Evolutionary conservation across 2,329 filamentous ascomycete genomes (phyloP).

Genomic region (Fusarium mexicanum): DNA sequence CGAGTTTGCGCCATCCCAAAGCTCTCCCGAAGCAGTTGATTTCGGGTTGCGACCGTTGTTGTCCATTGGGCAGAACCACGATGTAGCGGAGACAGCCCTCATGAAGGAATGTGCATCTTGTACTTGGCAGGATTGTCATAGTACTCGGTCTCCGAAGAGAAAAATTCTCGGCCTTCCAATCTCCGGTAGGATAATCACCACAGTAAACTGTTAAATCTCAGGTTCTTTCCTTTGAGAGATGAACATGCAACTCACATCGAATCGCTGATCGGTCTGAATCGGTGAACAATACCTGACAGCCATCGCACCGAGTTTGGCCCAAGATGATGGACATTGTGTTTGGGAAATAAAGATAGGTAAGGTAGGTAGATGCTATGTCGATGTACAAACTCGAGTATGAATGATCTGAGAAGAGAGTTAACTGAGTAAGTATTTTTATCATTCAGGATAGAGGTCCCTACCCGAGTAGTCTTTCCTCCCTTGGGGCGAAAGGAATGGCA

Average conservation of each 20-base stretch:
- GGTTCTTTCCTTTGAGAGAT: no score
- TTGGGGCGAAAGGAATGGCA: neutral
- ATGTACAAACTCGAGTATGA: neutral
- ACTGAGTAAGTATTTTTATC: neutral
- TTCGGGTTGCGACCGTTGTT: neutral
- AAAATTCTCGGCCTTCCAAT: neutral
- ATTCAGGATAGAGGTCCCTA: neutral
- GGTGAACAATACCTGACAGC: neutral
- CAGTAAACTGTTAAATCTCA: neutral
- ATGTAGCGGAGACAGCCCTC: neutral
- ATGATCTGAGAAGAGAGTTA: neutral
- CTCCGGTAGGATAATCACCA: accelerated
- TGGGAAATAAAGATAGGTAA: no score
- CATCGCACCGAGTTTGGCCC: neutral
- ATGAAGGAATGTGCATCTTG: neutral
- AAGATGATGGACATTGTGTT: neutral
- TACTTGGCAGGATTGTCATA: no score
- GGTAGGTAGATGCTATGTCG: neutral
- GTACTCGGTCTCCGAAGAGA: no score
- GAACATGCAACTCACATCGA: no score
- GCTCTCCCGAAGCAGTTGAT: neutral
- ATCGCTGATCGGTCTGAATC: neutral
- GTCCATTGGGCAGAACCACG: accelerated
- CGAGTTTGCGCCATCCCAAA: neutral
- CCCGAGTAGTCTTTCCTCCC: neutral